Conservation (phyloP, 805 yeast genomes). For the Kodamaea restingae region DNA sequence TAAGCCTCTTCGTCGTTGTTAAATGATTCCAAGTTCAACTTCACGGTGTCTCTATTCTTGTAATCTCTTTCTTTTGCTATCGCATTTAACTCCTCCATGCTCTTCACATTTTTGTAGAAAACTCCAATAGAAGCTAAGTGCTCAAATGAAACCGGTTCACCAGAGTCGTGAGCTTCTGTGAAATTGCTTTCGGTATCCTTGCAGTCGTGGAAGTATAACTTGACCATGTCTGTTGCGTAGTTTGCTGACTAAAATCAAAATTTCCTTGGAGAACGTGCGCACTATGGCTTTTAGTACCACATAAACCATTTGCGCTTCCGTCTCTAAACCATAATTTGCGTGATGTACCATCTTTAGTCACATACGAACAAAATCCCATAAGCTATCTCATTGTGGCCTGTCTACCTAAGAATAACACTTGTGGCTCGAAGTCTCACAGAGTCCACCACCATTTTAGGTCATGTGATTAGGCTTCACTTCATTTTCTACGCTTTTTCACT, state of each 20-base stretch:
- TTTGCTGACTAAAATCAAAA: neutral
- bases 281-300: constrained; percentile 1
- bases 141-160: constrained; percentile 48
- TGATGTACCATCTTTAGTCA: no score
- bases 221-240: constrained; percentile 19
- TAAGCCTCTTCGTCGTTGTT: constrained; percentile 54
- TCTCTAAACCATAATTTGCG: no score
- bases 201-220: constrained; percentile 64
- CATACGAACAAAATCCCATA: no score
- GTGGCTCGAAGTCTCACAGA: no score
- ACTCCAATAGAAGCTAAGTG: constrained; percentile 64
- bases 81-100: constrained; percentile 53
- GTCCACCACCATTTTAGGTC: neutral
- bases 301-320: no score
- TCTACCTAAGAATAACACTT: no score
- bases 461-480: neutral
- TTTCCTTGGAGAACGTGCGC: constrained; percentile 3
- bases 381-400: no score
- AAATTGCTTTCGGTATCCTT: constrained; percentile 50
- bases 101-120: constrained; percentile 49
- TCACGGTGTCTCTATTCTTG: constrained; percentile 73
- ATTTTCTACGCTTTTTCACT: neutral
- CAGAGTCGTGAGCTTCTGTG: constrained; percentile 71
- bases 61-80: constrained; percentile 70
- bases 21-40: constrained; percentile 56